Evolutionary conservation across 2,329 filamentous ascomycete genomes (phyloP), one percentile per base, ranked within the genome.

Genomic region (Aspergillus amoenus): DNA sequence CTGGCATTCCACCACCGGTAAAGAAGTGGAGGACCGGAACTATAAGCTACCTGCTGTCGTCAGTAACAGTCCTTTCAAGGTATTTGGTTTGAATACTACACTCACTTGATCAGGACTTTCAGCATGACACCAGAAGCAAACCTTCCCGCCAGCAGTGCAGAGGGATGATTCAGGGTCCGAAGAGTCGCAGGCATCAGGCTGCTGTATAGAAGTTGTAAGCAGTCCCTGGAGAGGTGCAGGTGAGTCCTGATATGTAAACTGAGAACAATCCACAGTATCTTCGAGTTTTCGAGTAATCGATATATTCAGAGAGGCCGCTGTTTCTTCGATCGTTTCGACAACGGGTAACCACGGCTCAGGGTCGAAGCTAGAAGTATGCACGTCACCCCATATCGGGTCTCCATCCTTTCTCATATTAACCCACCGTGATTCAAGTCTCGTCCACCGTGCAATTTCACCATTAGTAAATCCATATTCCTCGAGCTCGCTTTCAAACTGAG

Each of bases 1-100:
- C 70, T 60, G 2, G 56, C 21, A 24, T 73, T 72, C 1, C 63
- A 71, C 61, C 69, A 76, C 12, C 74, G 60, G 47, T 71, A 76
- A 1, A 75, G 39, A 1, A 76, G n/a, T 0, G 57, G 61, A 9
- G 73, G 72, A 3, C 21, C 21, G 21, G 21, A 21, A 21, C 21
- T 21, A 27, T 34, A 13, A 11, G 27, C 12, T 34, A 30, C 39
- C n/a, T 41, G 2, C 3, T 37, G 4, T 15, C 6, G 9, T 55
- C n/a, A 49, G 21, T 27, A 17, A 18, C 6, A 13, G 15, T 18
- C 11, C 2, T 45, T 18, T 42, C 4, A 21, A 21, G 34, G 5
- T n/a, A 15, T 5, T 17, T 17, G 18, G 3, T 30, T 13, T 32
- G 11, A n/a, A 40, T 41, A 4, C 3, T 17, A 32, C 17, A 40